Conservation (phyloP, 805 yeast species). For the Pichia sporocuriosa region DNA sequence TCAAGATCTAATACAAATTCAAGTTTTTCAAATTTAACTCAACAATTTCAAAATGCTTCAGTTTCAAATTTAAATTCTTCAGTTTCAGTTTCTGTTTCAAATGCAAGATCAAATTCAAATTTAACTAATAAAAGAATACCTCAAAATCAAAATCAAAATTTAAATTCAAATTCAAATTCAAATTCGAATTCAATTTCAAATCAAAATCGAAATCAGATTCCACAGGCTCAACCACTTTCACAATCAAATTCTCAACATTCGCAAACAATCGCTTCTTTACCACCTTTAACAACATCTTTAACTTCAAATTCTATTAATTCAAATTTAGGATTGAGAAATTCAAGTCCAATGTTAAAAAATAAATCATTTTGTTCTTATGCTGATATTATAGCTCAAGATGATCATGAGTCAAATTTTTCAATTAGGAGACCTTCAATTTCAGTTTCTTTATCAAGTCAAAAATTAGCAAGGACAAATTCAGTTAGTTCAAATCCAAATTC, state of each 20-base stretch:
- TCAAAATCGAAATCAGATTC: too few species aligned
- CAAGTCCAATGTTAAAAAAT: constrained; percentile 18
- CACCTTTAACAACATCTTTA: constrained; percentile 6
- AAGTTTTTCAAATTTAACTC: constrained; percentile 24
- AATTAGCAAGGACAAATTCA: constrained; percentile 26
- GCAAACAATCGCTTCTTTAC: constrained; percentile 2
- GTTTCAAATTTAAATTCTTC: constrained; percentile 8
- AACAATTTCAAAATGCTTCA: constrained; percentile 20
- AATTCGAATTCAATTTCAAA: background rate
- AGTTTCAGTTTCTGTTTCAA: background rate
- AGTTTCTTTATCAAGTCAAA: constrained; percentile 33
- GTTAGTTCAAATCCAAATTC: constrained; percentile 12
- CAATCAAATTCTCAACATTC: constrained; percentile 4
- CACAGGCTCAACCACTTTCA: constrained; percentile 9
- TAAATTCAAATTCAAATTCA: background rate
- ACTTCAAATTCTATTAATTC: constrained; percentile 4
- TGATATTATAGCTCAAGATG: constrained; percentile 68
- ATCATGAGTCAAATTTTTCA: constrained; percentile 31
- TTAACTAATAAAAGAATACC: background rate
- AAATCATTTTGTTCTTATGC: constrained; percentile 68
- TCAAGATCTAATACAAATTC: constrained; percentile 19
- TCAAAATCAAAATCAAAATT: background rate
- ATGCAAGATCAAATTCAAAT: background rate
- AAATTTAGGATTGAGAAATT: constrained; percentile 1
- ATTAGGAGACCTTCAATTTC: constrained; percentile 56